Evolutionary conservation across 2,329 filamentous ascomycete species (phyloP).

Genomic region (Diaporthe eres): DNA sequence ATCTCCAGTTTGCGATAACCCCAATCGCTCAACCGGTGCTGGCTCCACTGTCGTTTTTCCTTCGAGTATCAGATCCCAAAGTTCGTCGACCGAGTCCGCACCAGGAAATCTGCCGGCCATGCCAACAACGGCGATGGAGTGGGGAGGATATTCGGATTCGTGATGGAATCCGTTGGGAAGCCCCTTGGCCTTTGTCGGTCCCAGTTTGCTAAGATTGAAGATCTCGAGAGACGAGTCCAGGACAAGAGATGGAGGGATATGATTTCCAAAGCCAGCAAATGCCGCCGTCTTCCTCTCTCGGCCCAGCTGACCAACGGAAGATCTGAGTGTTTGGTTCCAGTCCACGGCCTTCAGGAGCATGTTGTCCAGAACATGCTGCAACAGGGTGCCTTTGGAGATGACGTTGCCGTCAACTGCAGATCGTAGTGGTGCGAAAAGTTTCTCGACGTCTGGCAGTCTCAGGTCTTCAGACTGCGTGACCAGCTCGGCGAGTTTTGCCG

Average conservation of each 20-base stretch:
- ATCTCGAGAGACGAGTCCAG: too few relatives aligned
- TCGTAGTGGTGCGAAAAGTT: not conserved
- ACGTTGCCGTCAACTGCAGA: not conserved
- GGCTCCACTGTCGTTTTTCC: conserved; percentile 37
- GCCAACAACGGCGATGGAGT: conserved; percentile 51
- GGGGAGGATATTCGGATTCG: not conserved
- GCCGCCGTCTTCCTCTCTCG: not conserved
- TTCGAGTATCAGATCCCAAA: conserved; percentile 48
- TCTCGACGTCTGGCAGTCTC: not conserved
- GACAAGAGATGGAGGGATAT: too few relatives aligned
- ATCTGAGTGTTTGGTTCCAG: not conserved
- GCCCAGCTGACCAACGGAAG: not conserved
- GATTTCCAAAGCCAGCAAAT: not conserved
- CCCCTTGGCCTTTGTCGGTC: not conserved
- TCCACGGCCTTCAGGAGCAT: not conserved
- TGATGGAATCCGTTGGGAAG: not conserved
- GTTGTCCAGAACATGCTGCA: not conserved
- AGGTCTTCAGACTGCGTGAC: not conserved
- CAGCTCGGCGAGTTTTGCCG: too few relatives aligned
- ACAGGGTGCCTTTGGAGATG: not conserved
- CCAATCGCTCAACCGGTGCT: not conserved
- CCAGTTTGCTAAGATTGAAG: too few relatives aligned
- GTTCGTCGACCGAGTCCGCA: conserved; percentile 52
- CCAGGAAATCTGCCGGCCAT: conserved; percentile 53
- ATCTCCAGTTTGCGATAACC: not conserved